Evolutionary conservation across 352 stramenopile species (phyloP), one percentile per base, ranked within the genome.

Genomic region (Elongisporangium undulatum): DNA sequence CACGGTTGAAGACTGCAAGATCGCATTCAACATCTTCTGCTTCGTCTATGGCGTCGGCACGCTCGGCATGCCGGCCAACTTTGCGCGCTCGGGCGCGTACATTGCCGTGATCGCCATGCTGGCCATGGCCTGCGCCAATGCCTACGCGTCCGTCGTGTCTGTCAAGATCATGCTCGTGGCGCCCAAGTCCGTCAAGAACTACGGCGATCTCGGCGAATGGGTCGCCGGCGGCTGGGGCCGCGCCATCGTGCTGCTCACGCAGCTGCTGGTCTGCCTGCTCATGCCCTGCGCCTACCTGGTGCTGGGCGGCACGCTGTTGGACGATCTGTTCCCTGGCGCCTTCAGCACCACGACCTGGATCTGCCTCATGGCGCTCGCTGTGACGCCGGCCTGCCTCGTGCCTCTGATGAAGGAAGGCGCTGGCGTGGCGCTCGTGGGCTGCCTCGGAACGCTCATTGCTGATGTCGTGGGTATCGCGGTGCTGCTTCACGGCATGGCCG

Each of bases 1-100:
- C 61, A 88, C 74, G 17, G 57, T 62, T 17, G 79, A 89, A 50
- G 78, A 88, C 59, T 54, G 75, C 54, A 89, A 89, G 58, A 85
- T 82, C 56, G 66, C 66, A 24, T 84, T 84, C 63, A 84, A 79
- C 63, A 79, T 84, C 67, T 81, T 84, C 61, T 89, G 79, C 59
- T 79, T 66, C 49, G 77, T 89, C 26, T 89, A 84, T 45, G 79
- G 79, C 55, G 83, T 89, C 55, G 79, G 79, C 24, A 87, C 79
- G 49, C 70, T 89, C 8, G 75, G 77, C 22, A 64, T 89, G 12
- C 77, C 79, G 15, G 79, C 72, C 55, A 89, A 87, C 59, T 89
- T 84, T 60, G 72, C 79, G n/a, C 79, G 79, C 19, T 81, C 79
- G 0, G 79, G 79, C 0, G 65, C 67, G 4, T 63, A 66, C 10